These are phyloP conservation scores for Rosa chinensis DNA, from an alignment of 306 rosid species.

Conservation along the genomic window DNA sequence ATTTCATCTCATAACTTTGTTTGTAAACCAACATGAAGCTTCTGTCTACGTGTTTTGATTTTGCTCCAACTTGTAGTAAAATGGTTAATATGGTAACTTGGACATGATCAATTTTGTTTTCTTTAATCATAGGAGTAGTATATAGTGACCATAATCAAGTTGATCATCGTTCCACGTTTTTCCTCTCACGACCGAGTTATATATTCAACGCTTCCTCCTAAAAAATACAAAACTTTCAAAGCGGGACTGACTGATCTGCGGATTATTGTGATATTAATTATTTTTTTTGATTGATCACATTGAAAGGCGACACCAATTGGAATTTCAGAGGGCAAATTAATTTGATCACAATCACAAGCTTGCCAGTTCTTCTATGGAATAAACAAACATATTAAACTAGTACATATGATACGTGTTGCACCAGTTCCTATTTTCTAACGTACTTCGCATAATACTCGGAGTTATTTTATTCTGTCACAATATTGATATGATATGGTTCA, in stretches of 20 bases:
- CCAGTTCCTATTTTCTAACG: too few relatives aligned
- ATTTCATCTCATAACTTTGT: too few relatives aligned
- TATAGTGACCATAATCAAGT: not conserved
- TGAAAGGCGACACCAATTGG: slow-evolving; percentile 8
- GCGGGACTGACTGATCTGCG: slow-evolving; percentile 1
- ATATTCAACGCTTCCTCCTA: not conserved
- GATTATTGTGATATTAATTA: not conserved
- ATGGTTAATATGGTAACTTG: not conserved
- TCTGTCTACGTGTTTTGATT: too few relatives aligned
- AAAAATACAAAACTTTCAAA: not conserved
- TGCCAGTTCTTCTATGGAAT: not conserved
- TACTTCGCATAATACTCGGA: not conserved
- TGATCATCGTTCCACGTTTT: not conserved
- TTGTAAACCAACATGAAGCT: too few relatives aligned
- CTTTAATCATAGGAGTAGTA: not conserved
- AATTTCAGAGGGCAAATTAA: not conserved
- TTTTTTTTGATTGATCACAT: not conserved
- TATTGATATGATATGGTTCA: too few relatives aligned
- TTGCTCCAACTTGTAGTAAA: not conserved
- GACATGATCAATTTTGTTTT: not conserved
- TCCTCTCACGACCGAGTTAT: not conserved
- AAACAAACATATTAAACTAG: not conserved
- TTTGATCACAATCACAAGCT: not conserved
- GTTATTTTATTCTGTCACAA: too few relatives aligned
- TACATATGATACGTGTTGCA: not conserved